phyloP scores from a whole-genome alignment of 2,329 filamentous ascomycete species.

The Epichloe festucae region DNA sequence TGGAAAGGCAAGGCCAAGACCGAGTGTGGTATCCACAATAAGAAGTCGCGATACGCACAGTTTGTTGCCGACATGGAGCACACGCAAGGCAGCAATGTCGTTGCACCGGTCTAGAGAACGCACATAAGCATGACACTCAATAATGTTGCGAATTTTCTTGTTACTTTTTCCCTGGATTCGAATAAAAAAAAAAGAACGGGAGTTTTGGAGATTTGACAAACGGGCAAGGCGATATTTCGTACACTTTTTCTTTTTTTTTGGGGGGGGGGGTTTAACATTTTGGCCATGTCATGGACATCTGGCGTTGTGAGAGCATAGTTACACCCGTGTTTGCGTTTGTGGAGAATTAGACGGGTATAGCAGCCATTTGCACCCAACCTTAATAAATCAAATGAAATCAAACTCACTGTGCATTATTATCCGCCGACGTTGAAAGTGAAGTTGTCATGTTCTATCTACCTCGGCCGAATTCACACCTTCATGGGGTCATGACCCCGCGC shows the following conservation, averaged over 20 bases:
- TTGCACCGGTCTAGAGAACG: constrained; percentile 15
- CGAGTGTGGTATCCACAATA: constrained; percentile 98
- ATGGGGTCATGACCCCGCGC: constrained; percentile 10
- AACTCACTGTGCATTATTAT: background rate
- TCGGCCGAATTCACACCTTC: too few relatives aligned
- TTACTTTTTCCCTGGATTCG: background rate
- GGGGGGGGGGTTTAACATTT: too few relatives aligned
- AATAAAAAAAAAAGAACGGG: background rate
- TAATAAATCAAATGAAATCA: background rate
- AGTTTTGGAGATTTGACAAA: background rate
- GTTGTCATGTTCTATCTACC: too few relatives aligned
- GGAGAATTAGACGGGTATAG: background rate
- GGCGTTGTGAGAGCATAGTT: background rate
- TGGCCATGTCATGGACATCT: background rate
- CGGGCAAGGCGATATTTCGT: too few relatives aligned
- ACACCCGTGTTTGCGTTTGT: background rate
- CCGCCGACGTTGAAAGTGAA: background rate
- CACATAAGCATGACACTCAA: background rate
- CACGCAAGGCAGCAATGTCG: constrained; percentile 35
- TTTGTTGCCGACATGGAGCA: constrained; percentile 67
- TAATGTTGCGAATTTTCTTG: background rate
- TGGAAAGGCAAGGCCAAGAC: constrained; percentile 97
- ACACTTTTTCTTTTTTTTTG: background rate
- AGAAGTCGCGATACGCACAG: constrained; percentile 82
- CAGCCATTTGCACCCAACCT: background rate